Base-by-base conservation (phyloP, 352 stramenopile species). In the Albugo candida region DNA sequence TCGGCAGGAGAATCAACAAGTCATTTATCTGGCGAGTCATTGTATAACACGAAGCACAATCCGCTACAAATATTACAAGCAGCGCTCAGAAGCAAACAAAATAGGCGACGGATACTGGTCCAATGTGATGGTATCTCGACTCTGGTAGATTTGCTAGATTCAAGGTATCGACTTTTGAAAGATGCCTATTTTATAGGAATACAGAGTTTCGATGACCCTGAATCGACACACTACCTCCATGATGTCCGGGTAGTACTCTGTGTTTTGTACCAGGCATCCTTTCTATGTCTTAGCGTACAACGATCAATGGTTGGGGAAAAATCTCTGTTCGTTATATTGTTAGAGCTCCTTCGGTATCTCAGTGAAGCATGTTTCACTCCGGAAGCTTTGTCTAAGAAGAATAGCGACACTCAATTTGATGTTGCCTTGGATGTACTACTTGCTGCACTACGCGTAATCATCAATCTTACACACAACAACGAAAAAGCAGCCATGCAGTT, bases 381-480 rank as follows among this genome's bases (percentile, higher is more conserved):
- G 20, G 55, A 39, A 6, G 45, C 1, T 11, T 44, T n/a, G 36
- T 47, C 39, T 27, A 74, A 69, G 60, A 34, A 63, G 38, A 40
- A 19, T 11, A 48, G 64, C 11, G 21, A 56, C n/a, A 45, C 45
- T n/a, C 55, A 59, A 35, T 58, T 65, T 49, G 52, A 59, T 8
- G 46, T 69, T 35, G 42, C 58, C 13, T 48, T 67, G 1, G 70
- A 82, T 5, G 61, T 70, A 0, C 53, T 82, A 11, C 43, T 81
- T 14, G 60, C 59, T 2, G 45, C 59, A 11, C 38, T 85, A 38
- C 67, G 73, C 12, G 66, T 86, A 16, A 35, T 86, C 13, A 77
- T 86, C 55, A 89, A 89, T 48, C 60, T 89, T 16, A 84, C 76
- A 1, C 76, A 89, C 37, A 70, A 82, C 48, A 84, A 78, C 16